These are phyloP conservation scores for Pythium aquatile DNA, from an alignment of 352 stramenopile species.

Conservation along the genomic window DNA sequence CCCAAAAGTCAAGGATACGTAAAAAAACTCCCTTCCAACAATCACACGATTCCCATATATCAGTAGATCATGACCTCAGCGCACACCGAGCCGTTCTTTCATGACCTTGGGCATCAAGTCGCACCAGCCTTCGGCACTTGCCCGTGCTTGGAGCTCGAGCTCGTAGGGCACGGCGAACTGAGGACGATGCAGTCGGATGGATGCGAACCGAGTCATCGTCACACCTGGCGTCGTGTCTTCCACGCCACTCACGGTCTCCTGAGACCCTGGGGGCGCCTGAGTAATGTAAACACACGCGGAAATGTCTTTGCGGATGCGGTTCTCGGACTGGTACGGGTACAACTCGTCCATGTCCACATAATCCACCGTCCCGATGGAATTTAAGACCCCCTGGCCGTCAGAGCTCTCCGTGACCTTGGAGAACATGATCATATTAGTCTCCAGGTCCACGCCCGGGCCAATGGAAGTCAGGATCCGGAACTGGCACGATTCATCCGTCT, in stretches of 20 bases:
- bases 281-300: conserved; percentile 6
- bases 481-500: conserved; percentile 14
- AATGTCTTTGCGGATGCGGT: conserved; percentile 13
- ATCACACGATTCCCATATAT: too few relatives aligned
- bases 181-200: conserved; percentile 3
- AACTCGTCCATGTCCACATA: conserved; percentile 19
- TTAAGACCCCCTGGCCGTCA: neutral
- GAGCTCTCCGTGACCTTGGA: conserved; percentile 1
- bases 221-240: neutral
- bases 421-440: conserved; percentile 19
- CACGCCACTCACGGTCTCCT: neutral
- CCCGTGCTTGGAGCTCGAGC: neutral
- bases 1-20: too few relatives aligned
- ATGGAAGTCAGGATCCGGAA: conserved; percentile 3
- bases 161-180: neutral
- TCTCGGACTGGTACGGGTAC: conserved; percentile 9
- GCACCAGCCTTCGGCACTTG: neutral
- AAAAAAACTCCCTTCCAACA: too few relatives aligned
- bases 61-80: too few relatives aligned
- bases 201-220: conserved; percentile 1
- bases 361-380: conserved; percentile 9
- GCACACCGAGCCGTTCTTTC: too few relatives aligned
- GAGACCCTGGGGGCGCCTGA: neutral
- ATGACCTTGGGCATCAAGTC: conserved; percentile 7
- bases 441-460: neutral